Evolutionary conservation across 2,329 filamentous ascomycete genomes (phyloP).

Genomic region (Aspergillus sp.): DNA sequence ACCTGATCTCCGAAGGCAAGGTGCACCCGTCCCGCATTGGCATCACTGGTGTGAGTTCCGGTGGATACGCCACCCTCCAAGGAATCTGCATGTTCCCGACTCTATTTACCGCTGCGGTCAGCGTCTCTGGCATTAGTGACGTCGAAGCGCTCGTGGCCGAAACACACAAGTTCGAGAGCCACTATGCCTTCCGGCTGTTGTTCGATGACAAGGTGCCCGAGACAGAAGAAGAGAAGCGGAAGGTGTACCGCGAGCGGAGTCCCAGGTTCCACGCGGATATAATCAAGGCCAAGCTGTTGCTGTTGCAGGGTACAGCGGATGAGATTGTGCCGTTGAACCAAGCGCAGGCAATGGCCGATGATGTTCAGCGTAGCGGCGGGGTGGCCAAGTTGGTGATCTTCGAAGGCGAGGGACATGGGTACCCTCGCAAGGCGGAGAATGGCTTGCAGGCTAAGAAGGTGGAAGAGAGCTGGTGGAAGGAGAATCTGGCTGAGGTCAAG

Average conservation of each 20-base stretch:
- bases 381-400: constrained; percentile 53
- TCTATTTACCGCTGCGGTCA: constrained; percentile 53
- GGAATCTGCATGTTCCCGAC: constrained; percentile 50
- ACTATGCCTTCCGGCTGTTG: constrained; percentile 53
- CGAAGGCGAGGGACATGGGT: constrained; percentile 55
- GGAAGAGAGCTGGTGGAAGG: background rate
- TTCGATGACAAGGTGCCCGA: constrained; percentile 39
- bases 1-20: constrained; percentile 42
- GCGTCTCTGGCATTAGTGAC: constrained; percentile 55
- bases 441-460: background rate
- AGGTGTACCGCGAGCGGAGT: constrained; percentile 44
- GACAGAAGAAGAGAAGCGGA: constrained; percentile 46
- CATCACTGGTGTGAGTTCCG: constrained; percentile 55
- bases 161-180: constrained; percentile 60
- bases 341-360: constrained; percentile 53
- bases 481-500: background rate
- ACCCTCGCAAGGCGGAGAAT: background rate
- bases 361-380: constrained; percentile 45
- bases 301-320: constrained; percentile 60
- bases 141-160: constrained; percentile 48
- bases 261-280: constrained; percentile 52
- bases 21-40: constrained; percentile 47
- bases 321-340: constrained; percentile 62
- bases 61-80: constrained; percentile 57
- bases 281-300: constrained; percentile 54